Evolutionary conservation across 768 basidiomycete genomes (phyloP).

Genomic region (Strobilomyces confusus): DNA sequence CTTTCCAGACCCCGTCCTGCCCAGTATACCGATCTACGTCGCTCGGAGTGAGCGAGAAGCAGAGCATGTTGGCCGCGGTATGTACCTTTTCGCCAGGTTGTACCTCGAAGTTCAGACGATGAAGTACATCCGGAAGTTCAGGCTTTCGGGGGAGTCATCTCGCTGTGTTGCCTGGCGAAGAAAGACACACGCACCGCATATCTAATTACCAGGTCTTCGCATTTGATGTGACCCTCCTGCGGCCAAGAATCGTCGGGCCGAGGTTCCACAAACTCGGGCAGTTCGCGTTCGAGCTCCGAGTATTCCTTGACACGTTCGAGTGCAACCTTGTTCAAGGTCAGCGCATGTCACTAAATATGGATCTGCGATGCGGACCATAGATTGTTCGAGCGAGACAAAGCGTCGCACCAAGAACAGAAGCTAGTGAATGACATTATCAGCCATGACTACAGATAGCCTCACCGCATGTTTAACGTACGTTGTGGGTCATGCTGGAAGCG

Average conservation of each 20-base stretch:
- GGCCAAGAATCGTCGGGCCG: constrained; percentile 84
- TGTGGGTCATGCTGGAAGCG: constrained; percentile 68
- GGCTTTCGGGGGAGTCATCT: constrained; percentile 48
- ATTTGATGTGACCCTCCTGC: constrained; percentile 58
- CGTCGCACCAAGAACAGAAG: constrained; percentile 70
- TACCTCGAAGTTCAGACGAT: constrained; percentile 71
- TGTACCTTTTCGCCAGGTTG: constrained; percentile 70
- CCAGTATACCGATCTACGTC: constrained; percentile 61
- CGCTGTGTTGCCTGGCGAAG: constrained; percentile 3
- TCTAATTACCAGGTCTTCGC: constrained; percentile 71
- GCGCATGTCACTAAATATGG: not conserved
- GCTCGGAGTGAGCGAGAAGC: constrained; percentile 3
- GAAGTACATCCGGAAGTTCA: constrained; percentile 82
- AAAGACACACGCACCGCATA: constrained; percentile 55
- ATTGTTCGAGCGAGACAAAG: constrained; percentile 86
- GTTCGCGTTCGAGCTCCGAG: constrained; percentile 72
- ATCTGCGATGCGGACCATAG: constrained; percentile 58
- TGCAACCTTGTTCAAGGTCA: constrained; percentile 51
- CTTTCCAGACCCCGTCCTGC: constrained; percentile 71
- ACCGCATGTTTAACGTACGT: constrained; percentile 36
- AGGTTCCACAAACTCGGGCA: constrained; percentile 82
- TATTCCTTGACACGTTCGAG: constrained; percentile 91
- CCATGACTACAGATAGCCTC: not conserved
- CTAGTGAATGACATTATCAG: constrained; percentile 29
- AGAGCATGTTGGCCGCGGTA: not conserved